These are phyloP conservation scores for Pleurostoma richardsiae DNA, from an alignment of 2,329 filamentous ascomycete species.

Conservation along the genomic window DNA sequence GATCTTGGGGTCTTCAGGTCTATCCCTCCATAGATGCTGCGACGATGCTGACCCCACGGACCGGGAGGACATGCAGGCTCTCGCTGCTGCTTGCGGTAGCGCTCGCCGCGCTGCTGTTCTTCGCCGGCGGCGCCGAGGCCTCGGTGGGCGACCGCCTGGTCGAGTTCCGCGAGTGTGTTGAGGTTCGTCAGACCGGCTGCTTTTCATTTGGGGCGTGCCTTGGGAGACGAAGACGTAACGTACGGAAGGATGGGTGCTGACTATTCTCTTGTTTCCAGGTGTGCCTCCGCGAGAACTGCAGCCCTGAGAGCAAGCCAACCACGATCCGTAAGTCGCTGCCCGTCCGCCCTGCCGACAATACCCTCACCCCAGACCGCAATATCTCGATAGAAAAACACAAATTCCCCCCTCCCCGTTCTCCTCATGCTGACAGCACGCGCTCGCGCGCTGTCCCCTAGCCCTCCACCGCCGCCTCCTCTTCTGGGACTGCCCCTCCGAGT, in stretches of 20 bases:
- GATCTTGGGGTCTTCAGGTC: too few relatives aligned
- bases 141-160: slow-evolving; percentile 81
- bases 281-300: slow-evolving; percentile 78
- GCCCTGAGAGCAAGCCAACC: slow-evolving; percentile 49
- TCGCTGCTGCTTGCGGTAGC: slow-evolving; percentile 21
- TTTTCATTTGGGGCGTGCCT: neutral
- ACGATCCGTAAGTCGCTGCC: slow-evolving; percentile 60
- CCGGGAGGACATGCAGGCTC: slow-evolving; percentile 25
- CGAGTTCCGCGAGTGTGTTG: slow-evolving; percentile 81
- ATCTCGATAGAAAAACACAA: too few relatives aligned
- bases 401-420: slow-evolving; percentile 5
- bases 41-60: slow-evolving; percentile 21
- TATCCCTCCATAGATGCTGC: slow-evolving; percentile 7
- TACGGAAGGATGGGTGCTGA: neutral
- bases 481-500: slow-evolving; percentile 91
- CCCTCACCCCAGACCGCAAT: slow-evolving; percentile 60
- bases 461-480: slow-evolving; percentile 79
- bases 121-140: slow-evolving; percentile 49
- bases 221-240: neutral
- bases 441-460: slow-evolving; percentile 43
- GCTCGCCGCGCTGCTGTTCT: slow-evolving; percentile 28
- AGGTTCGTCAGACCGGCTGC: slow-evolving; percentile 46
- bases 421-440: slow-evolving; percentile 7
- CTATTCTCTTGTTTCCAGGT: slow-evolving; percentile 45
- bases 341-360: slow-evolving; percentile 43